Conservation (phyloP, 805 yeast species). For the Starmerella tilneyi region DNA sequence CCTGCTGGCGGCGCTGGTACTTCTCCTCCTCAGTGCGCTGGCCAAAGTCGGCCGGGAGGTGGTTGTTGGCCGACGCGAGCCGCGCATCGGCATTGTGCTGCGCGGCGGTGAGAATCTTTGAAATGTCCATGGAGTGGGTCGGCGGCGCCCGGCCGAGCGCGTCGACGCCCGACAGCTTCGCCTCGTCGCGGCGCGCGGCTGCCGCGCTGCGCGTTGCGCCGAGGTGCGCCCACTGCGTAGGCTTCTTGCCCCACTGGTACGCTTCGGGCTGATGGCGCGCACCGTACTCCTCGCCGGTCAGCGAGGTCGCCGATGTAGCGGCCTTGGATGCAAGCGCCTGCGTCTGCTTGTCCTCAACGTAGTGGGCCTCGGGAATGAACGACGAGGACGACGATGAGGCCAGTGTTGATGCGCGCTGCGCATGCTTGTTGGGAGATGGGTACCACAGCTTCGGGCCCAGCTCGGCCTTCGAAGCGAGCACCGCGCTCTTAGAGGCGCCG, state of each 20-base stretch:
- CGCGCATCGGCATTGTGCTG: conserved; percentile 28
- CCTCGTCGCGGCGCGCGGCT: conserved; percentile 17
- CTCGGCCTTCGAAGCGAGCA: conserved; percentile 29
- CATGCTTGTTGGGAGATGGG: conserved; percentile 28
- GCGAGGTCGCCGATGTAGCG: conserved; percentile 29
- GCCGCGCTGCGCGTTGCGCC: conserved; percentile 15
- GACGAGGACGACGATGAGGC: conserved; percentile 29
- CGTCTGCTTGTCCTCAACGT: conserved; percentile 13
- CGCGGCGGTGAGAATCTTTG: conserved; percentile 29
- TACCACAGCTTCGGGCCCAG: conserved; percentile 32
- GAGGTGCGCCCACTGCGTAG: conserved; percentile 20
- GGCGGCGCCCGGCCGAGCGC: conserved; percentile 14
- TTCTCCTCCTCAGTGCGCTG: conserved; percentile 22
- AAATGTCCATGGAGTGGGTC: conserved; percentile 20
- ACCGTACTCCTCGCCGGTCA: conserved; percentile 30
- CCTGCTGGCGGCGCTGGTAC: conserved; percentile 26
- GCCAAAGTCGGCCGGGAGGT: conserved; percentile 22
- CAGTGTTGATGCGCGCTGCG: conserved; percentile 31
- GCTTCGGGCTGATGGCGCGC: conserved; percentile 32
- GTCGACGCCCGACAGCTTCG: conserved; percentile 2
- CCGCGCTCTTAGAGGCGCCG: conserved; percentile 30
- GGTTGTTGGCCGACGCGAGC: conserved; percentile 20
- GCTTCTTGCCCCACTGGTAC: conserved; percentile 28
- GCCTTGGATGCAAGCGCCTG: conserved; percentile 27
- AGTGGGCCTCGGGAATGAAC: conserved; percentile 24